Conservation (phyloP, 2,329 filamentous ascomycete species). For the Tolypocladium paradoxum region DNA sequence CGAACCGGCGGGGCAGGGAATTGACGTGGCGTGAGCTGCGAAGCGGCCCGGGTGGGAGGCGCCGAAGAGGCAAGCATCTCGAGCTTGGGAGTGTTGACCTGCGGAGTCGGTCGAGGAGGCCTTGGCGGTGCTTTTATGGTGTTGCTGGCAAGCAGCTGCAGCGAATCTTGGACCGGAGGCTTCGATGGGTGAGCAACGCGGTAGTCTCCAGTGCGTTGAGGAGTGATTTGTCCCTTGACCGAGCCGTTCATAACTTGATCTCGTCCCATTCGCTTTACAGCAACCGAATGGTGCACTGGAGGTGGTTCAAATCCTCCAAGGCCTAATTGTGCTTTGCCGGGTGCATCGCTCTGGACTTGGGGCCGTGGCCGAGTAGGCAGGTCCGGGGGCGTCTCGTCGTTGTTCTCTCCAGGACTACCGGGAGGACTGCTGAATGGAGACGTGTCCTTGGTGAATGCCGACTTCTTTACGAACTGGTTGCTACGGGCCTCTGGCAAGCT, state of each 20-base stretch:
- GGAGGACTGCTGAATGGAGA: slow-evolving; percentile 87
- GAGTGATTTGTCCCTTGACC: slow-evolving; percentile 23
- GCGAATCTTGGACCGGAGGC: slow-evolving; percentile 23
- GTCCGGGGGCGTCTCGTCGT: slow-evolving; percentile 39
- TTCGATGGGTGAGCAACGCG: slow-evolving; percentile 40
- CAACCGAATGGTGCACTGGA: slow-evolving; percentile 38
- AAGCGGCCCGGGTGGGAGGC: slow-evolving; percentile 13
- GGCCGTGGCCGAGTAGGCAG: slow-evolving; percentile 42
- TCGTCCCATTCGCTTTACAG: slow-evolving; percentile 32
- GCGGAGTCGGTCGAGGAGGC: slow-evolving; percentile 28
- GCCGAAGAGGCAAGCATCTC: slow-evolving; percentile 10
- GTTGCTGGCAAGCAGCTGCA: slow-evolving; percentile 6
- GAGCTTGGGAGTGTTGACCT: slow-evolving; percentile 8
- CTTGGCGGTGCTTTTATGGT: slow-evolving; percentile 27
- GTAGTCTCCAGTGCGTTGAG: slow-evolving; percentile 31
- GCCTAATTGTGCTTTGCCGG: slow-evolving; percentile 10
- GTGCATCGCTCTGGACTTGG: slow-evolving; percentile 12
- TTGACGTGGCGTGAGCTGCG: slow-evolving; percentile 16
- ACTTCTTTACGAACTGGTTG: slow-evolving; percentile 6
- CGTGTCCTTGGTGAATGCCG: slow-evolving; percentile 26
- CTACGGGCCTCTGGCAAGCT: slow-evolving; percentile 6
- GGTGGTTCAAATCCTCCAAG: slow-evolving; percentile 36
- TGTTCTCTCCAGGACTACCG: slow-evolving; percentile 47
- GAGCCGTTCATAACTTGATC: slow-evolving; percentile 31
- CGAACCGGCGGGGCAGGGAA: slow-evolving; percentile 19